These are phyloP conservation scores for Coniochaeta sp. DNA, from an alignment of 2,329 filamentous ascomycete genomes.

Conservation along the genomic window DNA sequence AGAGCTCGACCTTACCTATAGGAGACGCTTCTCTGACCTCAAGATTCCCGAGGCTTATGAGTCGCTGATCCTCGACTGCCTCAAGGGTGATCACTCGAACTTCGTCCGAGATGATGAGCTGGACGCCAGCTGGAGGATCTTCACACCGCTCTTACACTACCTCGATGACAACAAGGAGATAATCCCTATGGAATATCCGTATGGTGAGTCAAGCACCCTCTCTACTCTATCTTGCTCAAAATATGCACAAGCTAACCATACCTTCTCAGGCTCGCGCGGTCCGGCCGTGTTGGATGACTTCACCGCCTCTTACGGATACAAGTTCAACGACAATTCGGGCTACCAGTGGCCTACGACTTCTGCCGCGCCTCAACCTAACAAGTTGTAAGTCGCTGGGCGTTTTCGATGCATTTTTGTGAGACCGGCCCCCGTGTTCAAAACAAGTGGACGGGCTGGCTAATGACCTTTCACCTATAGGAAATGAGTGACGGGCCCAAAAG, in stretches of 20 bases:
- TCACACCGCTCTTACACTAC: slow-evolving; percentile 95
- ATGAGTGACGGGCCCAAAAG: neutral
- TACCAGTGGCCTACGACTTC: slow-evolving; percentile 90
- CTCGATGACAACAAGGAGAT: slow-evolving; percentile 99
- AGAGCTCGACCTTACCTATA: slow-evolving; percentile 95
- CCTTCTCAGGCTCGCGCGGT: slow-evolving; percentile 73
- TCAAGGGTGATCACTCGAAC: slow-evolving; percentile 99
- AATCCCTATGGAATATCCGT: slow-evolving; percentile 98
- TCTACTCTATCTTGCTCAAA: neutral
- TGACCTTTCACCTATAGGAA: neutral
- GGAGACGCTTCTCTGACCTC: slow-evolving; percentile 94
- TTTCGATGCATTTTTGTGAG: slow-evolving; percentile 1
- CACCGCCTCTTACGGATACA: slow-evolving; percentile 96
- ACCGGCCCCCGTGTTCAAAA: neutral
- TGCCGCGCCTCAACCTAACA: slow-evolving; percentile 58
- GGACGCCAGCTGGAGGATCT: slow-evolving; percentile 97
- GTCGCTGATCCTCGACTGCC: slow-evolving; percentile 89
- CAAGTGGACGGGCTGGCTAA: neutral
- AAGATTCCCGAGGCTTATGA: slow-evolving; percentile 99
- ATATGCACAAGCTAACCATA: slow-evolving; percentile 8
- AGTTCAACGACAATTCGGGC: slow-evolving; percentile 92
- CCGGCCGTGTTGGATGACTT: slow-evolving; percentile 97
- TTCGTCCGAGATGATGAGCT: slow-evolving; percentile 96
- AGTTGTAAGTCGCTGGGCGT: slow-evolving; percentile 58
- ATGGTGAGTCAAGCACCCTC: slow-evolving; percentile 58